Percentiles rank a stretch among this genome's conserved stretches.
Evolutionary conservation across 345 rosid species (phyloP).

Genomic region (Lepidium africanum): DNA sequence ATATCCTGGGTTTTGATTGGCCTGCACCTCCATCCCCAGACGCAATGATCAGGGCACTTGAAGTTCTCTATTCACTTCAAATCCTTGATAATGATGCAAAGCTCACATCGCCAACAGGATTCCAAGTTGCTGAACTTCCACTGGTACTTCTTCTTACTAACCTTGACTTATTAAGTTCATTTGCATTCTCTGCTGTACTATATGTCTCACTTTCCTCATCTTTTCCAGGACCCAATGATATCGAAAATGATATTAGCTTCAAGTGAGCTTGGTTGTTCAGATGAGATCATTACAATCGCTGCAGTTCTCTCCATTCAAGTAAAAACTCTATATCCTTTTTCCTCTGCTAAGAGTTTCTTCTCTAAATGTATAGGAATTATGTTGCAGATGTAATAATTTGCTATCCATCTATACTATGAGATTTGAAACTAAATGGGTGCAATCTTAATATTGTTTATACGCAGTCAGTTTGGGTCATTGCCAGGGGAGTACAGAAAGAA

Average conservation of each 20-base stretch:
- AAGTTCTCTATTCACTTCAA: conserved; percentile 85
- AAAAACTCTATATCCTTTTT: conserved; percentile 2
- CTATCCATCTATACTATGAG: neutral
- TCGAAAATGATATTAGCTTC: conserved; percentile 95
- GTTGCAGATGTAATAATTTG: neutral
- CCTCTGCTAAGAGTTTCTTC: neutral
- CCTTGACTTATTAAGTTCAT: neutral
- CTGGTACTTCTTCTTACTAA: conserved; percentile 34
- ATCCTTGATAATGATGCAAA: conserved; percentile 94
- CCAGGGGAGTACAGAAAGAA: conserved; percentile 70
- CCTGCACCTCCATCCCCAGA: conserved; percentile 92
- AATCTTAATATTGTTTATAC: neutral
- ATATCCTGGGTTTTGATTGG: conserved; percentile 91
- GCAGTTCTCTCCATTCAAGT: conserved; percentile 90
- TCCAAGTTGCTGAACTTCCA: conserved; percentile 97
- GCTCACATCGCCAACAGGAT: conserved; percentile 93
- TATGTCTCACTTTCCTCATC: neutral
- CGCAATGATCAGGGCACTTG: conserved; percentile 88
- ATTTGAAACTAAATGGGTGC: neutral
- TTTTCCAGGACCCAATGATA: conserved; percentile 79
- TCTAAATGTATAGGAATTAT: neutral
- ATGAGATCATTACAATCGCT: conserved; percentile 79
- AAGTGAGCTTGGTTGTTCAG: conserved; percentile 77
- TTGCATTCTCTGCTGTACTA: neutral
- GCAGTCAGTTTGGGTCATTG: conserved; percentile 91